Percentiles rank a stretch among this genome's conserved stretches.
phyloP scores from a whole-genome alignment of 2,329 filamentous ascomycete species.

The Aspergillus neotritici region DNA sequence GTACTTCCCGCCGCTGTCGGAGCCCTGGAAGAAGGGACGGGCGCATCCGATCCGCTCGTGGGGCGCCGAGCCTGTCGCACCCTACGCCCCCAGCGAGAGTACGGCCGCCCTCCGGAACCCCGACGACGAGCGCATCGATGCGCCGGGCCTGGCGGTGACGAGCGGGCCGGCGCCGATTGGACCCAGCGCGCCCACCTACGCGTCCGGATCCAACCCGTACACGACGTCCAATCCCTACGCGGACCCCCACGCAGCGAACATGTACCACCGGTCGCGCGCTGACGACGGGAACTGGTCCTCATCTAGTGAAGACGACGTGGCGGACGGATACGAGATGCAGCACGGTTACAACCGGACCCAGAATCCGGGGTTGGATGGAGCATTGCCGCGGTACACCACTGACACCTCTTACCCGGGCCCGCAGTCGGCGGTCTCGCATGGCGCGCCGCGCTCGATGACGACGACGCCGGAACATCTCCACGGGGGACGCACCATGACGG shows the following conservation, averaged over 20 bases:
- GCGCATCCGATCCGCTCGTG: conserved; percentile 55
- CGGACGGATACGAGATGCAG: conserved; percentile 35
- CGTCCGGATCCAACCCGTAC: conserved; percentile 20
- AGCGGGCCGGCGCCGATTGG: conserved; percentile 3
- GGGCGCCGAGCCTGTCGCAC: conserved; percentile 43
- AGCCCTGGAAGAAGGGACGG: conserved; percentile 54
- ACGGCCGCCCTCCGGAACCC: conserved; percentile 28
- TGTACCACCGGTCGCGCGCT: conserved; percentile 25
- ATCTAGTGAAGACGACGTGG: conserved; percentile 35
- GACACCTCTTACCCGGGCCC: conserved; percentile 27
- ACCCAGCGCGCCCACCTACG: conserved; percentile 14
- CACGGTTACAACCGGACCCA: conserved; percentile 22
- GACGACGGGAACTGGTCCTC: conserved; percentile 31
- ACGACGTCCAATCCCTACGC: not conserved
- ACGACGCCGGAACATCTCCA: conserved; percentile 4
- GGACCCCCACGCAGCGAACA: conserved; percentile 20
- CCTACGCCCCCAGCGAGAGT: conserved; percentile 14
- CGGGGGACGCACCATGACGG: conserved; percentile 16
- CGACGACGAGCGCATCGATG: conserved; percentile 24
- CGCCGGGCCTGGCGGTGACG: conserved; percentile 4
- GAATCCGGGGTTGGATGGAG: conserved; percentile 17
- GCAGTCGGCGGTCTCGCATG: conserved; percentile 3
- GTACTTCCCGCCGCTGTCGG: conserved; percentile 53
- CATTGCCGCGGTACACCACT: conserved; percentile 20
- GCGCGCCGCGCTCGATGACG: too few relatives aligned